Conservation (phyloP, 208 protist genomes). For the Trypanosomatidae sp. region DNA sequence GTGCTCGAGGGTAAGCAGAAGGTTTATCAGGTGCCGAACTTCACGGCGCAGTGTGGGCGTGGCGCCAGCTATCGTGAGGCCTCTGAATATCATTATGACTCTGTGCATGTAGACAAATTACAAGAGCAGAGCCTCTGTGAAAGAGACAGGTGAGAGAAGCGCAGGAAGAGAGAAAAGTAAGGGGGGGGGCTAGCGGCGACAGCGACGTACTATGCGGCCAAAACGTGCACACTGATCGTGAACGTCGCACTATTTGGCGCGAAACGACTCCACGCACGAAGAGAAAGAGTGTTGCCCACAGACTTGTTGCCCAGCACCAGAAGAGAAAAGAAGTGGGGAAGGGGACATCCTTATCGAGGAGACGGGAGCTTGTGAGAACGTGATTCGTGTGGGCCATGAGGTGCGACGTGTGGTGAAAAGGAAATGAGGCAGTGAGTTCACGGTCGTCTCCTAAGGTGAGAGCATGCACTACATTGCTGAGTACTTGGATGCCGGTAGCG, state of each 20-base stretch:
- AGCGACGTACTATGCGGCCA: background rate
- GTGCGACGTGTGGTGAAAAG: background rate
- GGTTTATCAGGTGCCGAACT: conserved; percentile 31
- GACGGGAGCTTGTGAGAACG: background rate
- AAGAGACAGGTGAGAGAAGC: background rate
- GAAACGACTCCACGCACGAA: background rate
- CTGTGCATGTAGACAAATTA: background rate
- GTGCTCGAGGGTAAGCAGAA: conserved; percentile 42
- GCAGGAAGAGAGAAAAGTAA: background rate
- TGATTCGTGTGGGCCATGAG: background rate
- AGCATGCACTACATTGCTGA: background rate
- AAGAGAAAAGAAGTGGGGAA: background rate
- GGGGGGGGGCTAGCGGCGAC: background rate
- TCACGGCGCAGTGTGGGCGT: conserved; percentile 35
- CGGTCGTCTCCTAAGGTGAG: background rate
- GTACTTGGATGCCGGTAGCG: background rate
- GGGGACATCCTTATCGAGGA: background rate
- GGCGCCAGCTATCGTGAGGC: conserved; percentile 38
- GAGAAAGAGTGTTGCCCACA: background rate
- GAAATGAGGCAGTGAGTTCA: background rate
- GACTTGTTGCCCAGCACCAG: background rate
- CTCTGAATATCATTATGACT: conserved; percentile 16
- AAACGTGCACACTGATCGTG: background rate
- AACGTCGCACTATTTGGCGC: background rate
- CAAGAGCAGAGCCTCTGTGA: background rate